Base-by-base conservation (phyloP, 345 rosid genomes). In the Rhizophora mangle region DNA sequence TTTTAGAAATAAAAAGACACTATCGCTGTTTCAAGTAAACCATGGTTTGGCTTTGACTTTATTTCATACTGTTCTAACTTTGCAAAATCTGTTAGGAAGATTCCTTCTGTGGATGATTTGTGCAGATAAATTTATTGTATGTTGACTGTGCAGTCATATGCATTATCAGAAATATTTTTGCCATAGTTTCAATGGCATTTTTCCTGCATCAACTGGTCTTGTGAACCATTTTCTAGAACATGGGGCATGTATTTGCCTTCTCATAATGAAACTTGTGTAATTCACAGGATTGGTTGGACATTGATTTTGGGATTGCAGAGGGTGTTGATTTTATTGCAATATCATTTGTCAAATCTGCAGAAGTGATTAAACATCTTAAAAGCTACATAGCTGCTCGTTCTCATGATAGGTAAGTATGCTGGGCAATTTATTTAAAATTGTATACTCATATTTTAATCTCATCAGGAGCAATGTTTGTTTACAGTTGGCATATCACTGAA, bases 261-360 rank as follows among this genome's bases (percentile, higher is more conserved):
- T 24, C 18, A 56, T 9, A 11, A 24, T 56, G 29, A 13, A 57
- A 53, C n/a, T 59, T 56, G 62, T 51, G 46, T 68, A 68, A 62
- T 68, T 64, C 73, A 39, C 93, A 96, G 99, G 98, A 96, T 60
- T 96, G 99, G 99, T 78, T 96, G 76, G 98, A 96, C 83, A 96
- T 96, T 52, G 98, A 96, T 82, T 96, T 90, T 85, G 98, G 97
- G 53, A 88, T 96, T 16, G 86, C 89, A 13, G 98, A 89, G 86
- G 91, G 91, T 58, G 99, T 92, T 70, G 99, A 96, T 76, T 96
- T 96, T 77, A 89, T 96, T 70, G 99, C 99, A 21, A 84, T 96
- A 75, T 96, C 99, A 47, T 96, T 96, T 79, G 99, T 96, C 76
- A 96, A 96, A 79, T 96, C 99, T 27, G 98, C 99, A 67, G 99